These are phyloP conservation scores for Chenopodium album DNA, from an alignment of 148 eudicot species.

Conservation along the genomic window DNA sequence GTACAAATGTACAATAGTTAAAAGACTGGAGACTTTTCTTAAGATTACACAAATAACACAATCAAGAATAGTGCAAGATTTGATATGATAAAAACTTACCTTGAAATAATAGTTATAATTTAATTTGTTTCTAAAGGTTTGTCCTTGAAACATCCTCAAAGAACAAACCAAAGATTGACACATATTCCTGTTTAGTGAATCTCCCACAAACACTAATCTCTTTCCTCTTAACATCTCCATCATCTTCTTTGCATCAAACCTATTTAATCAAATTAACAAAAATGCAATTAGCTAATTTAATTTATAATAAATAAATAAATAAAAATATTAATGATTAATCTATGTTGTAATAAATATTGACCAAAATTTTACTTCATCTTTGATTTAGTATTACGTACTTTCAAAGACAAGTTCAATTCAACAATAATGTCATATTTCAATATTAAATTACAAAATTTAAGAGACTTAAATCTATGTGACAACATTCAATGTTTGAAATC, in stretches of 20 bases:
- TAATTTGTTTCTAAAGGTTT: constrained; percentile 26
- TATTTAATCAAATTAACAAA: constrained; percentile 7
- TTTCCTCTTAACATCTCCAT: constrained; percentile 56
- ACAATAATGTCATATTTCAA: neutral
- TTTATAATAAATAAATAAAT: too few species aligned
- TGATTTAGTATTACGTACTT: neutral
- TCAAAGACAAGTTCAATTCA: neutral
- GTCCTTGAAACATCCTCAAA: constrained; percentile 39
- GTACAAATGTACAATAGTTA: too few species aligned
- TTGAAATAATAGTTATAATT: constrained; percentile 40
- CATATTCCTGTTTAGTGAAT: constrained; percentile 68
- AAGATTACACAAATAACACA: too few species aligned
- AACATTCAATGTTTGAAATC: neutral
- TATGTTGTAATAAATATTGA: neutral
- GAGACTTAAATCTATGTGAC: neutral
- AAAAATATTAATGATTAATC: too few species aligned
- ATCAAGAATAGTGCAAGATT: neutral
- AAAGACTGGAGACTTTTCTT: too few species aligned
- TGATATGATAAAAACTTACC: constrained; percentile 21
- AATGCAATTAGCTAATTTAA: neutral
- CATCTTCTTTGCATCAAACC: constrained; percentile 54
- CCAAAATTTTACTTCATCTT: neutral
- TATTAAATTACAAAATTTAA: too few species aligned
- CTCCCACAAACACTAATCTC: constrained; percentile 60
- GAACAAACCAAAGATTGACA: constrained; percentile 60